A percentile compares a stretch with the other conserved stretches of the same genome.
phyloP scores from a whole-genome alignment of 768 basidiomycete species.

The Phylloporus sp. region DNA sequence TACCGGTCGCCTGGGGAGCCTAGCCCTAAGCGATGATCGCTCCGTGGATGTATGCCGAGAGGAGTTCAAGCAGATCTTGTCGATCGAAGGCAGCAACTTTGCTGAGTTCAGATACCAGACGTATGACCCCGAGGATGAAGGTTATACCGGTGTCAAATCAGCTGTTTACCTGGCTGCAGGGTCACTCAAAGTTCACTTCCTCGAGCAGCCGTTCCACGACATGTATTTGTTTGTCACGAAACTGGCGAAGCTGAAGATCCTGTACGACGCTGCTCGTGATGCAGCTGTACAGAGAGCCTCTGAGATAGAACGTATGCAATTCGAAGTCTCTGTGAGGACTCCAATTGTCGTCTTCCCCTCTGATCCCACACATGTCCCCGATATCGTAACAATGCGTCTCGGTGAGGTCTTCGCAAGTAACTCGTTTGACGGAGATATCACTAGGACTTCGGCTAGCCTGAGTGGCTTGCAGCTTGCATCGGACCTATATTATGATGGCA shows the following conservation, averaged over 20 bases:
- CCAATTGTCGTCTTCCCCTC: slow-evolving; percentile 90
- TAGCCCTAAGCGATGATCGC: slow-evolving; percentile 78
- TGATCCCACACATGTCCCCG: slow-evolving; percentile 53
- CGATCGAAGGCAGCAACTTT: slow-evolving; percentile 92
- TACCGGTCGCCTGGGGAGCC: slow-evolving; percentile 75
- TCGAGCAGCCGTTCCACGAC: slow-evolving; percentile 87
- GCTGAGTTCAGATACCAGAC: slow-evolving; percentile 95
- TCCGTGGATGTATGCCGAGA: slow-evolving; percentile 45
- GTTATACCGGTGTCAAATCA: slow-evolving; percentile 78
- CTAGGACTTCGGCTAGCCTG: slow-evolving; percentile 70
- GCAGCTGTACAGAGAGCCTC: slow-evolving; percentile 89
- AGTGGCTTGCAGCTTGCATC: slow-evolving; percentile 83
- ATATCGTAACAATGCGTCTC: slow-evolving; percentile 75
- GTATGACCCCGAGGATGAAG: slow-evolving; percentile 67
- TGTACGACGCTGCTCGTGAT: slow-evolving; percentile 92
- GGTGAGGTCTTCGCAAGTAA: slow-evolving; percentile 89
- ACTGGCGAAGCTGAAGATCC: slow-evolving; percentile 84
- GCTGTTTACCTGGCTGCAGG: slow-evolving; percentile 79
- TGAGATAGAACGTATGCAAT: slow-evolving; percentile 93
- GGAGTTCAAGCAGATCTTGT: slow-evolving; percentile 80
- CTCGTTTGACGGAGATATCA: slow-evolving; percentile 50
- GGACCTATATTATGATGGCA: slow-evolving; percentile 47
- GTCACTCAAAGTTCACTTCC: slow-evolving; percentile 83
- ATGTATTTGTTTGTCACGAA: slow-evolving; percentile 81
- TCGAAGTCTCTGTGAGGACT: slow-evolving; percentile 83